phyloP scores from a whole-genome alignment of 2,329 filamentous ascomycete species.

The Escovopsis sp. region DNA sequence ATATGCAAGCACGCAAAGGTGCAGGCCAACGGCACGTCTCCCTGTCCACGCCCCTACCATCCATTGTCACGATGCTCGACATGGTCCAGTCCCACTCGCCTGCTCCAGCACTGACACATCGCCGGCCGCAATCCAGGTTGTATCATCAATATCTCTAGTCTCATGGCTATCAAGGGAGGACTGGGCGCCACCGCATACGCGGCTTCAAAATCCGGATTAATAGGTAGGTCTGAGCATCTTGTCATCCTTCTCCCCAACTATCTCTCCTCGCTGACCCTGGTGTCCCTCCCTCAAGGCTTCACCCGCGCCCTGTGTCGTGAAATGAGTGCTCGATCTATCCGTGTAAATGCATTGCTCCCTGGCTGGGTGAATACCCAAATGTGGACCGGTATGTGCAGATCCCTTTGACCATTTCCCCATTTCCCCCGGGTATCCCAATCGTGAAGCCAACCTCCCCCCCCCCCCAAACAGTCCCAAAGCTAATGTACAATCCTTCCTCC shows the following conservation, averaged over 20 bases:
- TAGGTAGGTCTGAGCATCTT: conserved; percentile 34
- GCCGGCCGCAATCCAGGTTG: conserved; percentile 29
- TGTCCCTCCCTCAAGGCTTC: conserved; percentile 33
- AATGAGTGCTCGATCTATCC: conserved; percentile 43
- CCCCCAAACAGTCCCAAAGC: conserved; percentile 3
- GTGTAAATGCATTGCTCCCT: conserved; percentile 69
- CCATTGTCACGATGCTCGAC: too few relatives aligned
- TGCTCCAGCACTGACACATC: too few relatives aligned
- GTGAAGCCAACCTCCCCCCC: too few relatives aligned
- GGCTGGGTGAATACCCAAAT: conserved; percentile 75
- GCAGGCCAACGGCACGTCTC: conserved; percentile 15
- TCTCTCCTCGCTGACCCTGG: conserved; percentile 2
- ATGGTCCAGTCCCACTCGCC: background rate
- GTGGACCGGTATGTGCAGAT: conserved; percentile 46
- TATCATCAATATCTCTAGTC: conserved; percentile 70
- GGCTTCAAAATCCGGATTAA: conserved; percentile 65
- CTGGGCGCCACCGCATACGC: conserved; percentile 60
- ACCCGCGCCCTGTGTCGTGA: conserved; percentile 53
- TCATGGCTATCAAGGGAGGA: conserved; percentile 56
- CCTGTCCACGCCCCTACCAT: background rate
- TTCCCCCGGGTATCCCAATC: background rate
- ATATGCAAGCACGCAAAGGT: conserved; percentile 37
- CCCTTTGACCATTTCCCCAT: conserved; percentile 5
- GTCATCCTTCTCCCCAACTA: conserved; percentile 3
- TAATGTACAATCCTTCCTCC: conserved; percentile 24